A percentile compares a stretch with the other conserved stretches of the same genome.
Conservation (phyloP, 2,329 filamentous ascomycete species). For the Hypomyces rosellus region DNA sequence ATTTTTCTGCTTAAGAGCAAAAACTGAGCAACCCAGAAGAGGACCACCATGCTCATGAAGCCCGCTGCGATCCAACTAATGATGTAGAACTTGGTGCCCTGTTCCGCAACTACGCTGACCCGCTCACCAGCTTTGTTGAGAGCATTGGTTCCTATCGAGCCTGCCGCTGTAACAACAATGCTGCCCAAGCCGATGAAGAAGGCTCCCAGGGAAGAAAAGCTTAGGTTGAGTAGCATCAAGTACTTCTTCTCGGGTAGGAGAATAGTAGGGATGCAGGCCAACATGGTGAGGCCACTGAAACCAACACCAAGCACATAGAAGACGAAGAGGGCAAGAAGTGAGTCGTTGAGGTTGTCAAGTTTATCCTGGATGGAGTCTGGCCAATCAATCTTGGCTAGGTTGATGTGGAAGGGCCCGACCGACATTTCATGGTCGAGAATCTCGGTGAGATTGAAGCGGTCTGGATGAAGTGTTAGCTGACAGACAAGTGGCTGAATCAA, state of each 20-base stretch:
- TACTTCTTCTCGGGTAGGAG: constrained; percentile 22
- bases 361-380: constrained; percentile 38
- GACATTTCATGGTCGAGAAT: constrained; percentile 41
- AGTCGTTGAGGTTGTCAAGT: constrained; percentile 43
- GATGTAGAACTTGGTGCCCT: constrained; percentile 38
- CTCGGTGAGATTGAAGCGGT: constrained; percentile 41
- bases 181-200: constrained; percentile 35
- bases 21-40: constrained; percentile 37
- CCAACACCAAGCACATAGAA: constrained; percentile 41
- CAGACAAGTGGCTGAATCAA: neutral
- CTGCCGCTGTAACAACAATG: constrained; percentile 36
- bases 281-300: constrained; percentile 37
- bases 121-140: constrained; percentile 39
- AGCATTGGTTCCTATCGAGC: constrained; percentile 33
- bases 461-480: constrained; percentile 15
- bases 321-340: constrained; percentile 43
- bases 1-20: constrained; percentile 14
- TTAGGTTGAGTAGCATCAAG: constrained; percentile 31
- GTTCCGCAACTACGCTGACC: constrained; percentile 37
- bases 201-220: constrained; percentile 29
- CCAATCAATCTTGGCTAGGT: constrained; percentile 39
- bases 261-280: constrained; percentile 32
- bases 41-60: constrained; percentile 33
- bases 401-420: constrained; percentile 38
- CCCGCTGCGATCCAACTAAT: constrained; percentile 43